Percentiles rank a stretch among this genome's conserved stretches.
Evolutionary conservation across 768 basidiomycete genomes (phyloP).

Genomic region (Lactarius tabidus): DNA sequence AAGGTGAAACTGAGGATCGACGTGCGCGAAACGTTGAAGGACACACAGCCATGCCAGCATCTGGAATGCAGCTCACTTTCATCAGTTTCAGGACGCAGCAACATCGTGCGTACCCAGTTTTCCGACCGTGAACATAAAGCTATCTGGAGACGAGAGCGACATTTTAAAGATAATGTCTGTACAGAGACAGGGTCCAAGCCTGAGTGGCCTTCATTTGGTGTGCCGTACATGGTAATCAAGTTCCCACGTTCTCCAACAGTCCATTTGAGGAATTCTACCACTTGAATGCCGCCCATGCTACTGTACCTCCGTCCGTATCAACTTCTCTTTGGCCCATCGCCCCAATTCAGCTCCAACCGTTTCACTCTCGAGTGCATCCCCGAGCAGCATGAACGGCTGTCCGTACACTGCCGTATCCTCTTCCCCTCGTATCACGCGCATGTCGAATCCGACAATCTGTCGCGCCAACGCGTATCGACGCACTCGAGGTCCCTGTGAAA

Average conservation of each 20-base stretch:
- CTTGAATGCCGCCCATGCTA: neutral
- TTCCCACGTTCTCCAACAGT: slow-evolving; percentile 7
- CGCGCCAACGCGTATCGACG: slow-evolving; percentile 22
- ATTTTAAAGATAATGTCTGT: slow-evolving; percentile 8
- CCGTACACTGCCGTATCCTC: slow-evolving; percentile 19
- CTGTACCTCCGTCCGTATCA: slow-evolving; percentile 17
- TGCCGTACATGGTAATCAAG: neutral
- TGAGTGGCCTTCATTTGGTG: neutral
- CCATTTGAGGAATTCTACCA: neutral
- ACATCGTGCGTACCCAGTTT: slow-evolving; percentile 68
- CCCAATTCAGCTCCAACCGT: slow-evolving; percentile 19
- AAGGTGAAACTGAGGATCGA: slow-evolving; percentile 24
- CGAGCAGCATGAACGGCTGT: slow-evolving; percentile 25
- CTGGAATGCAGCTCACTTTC: slow-evolving; percentile 37
- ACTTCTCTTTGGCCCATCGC: slow-evolving; percentile 23
- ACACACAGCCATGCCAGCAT: slow-evolving; percentile 90
- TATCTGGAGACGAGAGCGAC: slow-evolving; percentile 44
- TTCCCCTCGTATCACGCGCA: slow-evolving; percentile 13
- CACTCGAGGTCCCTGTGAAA: slow-evolving; percentile 21
- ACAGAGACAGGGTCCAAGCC: neutral
- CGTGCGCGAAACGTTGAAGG: neutral
- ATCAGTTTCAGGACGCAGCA: slow-evolving; percentile 12
- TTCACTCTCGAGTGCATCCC: slow-evolving; percentile 17
- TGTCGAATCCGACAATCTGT: slow-evolving; percentile 26
- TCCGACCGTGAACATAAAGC: slow-evolving; percentile 89